Evolutionary conservation across 495 filamentous ascomycete genomes (phyloP), one percentile per base, ranked within the genome.

Genomic region (Articulospora tetracladia): DNA sequence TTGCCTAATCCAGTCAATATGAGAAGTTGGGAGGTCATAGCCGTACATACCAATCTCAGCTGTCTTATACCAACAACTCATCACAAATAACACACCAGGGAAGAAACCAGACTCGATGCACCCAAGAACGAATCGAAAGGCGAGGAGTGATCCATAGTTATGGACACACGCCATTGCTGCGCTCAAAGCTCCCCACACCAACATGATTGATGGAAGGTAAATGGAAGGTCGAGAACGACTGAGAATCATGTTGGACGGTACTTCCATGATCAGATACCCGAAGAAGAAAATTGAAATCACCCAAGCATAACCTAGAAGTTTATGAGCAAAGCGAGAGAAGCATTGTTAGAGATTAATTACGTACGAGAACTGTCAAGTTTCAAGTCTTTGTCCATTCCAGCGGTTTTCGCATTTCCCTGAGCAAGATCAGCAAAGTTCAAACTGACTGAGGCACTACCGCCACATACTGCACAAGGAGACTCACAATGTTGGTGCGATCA

Each of bases 91-190:
- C 8, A 80, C 60, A 70, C 79, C 83, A 6, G 83, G 83, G 46
- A 83, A 69, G 48, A 86, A 76, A 0, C 83, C 82, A 51, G 82
- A 74, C 64, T 88, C 85, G 58, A 85, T 79, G 0, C 78, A 50
- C 17, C 86, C 86, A 26, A 88, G 69, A 6, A 88, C 65, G 46
- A 83, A 76, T 1, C 86, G 78, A 36, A 75, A 55, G n/a, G 54
- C 62, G n/a, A 57, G 59, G 1, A 82, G 67, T 10, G 72, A 68
- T 0, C 62, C 63, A 61, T 71, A 79, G 36, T 59, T 72, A 44
- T 78, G 66, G 34, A 78, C 68, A 1, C 63, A 61, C 1, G 74
- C 68, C 77, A 81, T 81, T 8, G 47, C 15, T 11, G 56, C 55
- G 6, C 30, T 46, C 19, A 63, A 50, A 27, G 55, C 56, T 25